phyloP scores from a whole-genome alignment of 2,329 filamentous ascomycete genomes.

The Trichophyton equinum region DNA sequence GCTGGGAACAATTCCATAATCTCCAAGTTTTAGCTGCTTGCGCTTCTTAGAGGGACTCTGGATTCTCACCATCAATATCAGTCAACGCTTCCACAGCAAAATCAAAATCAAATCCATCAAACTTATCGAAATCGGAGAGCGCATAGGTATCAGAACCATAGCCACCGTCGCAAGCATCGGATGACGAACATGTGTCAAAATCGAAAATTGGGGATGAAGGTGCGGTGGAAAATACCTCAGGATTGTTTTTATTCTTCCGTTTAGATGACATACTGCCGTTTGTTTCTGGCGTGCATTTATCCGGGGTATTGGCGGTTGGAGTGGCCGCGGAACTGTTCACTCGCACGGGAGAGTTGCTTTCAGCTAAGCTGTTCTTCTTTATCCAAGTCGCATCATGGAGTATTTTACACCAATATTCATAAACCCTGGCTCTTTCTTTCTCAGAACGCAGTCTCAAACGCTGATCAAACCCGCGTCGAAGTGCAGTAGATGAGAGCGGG shows the following conservation, averaged over 20 bases:
- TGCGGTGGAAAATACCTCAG: conserved; percentile 20
- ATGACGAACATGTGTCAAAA: conserved; percentile 13
- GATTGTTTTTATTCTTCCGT: conserved; percentile 5
- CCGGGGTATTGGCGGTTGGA: background rate
- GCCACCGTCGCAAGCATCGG: background rate
- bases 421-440: background rate
- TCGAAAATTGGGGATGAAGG: conserved; percentile 15
- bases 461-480: background rate
- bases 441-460: background rate
- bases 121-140: conserved; percentile 9
- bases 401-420: conserved; percentile 1
- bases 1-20: background rate
- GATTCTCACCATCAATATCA: conserved; percentile 13
- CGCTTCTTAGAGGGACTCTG: conserved; percentile 12
- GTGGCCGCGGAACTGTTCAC: background rate
- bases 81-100: conserved; percentile 11
- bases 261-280: background rate
- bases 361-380: background rate
- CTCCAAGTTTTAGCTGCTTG: conserved; percentile 14
- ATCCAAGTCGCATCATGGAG: background rate
- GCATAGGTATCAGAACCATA: conserved; percentile 9
- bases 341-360: background rate
- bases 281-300: background rate
- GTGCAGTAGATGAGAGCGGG: background rate
- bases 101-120: conserved; percentile 15